phyloP scores from a whole-genome alignment of 108 stramenopile genomes.

The Cyclotella cryptica region DNA sequence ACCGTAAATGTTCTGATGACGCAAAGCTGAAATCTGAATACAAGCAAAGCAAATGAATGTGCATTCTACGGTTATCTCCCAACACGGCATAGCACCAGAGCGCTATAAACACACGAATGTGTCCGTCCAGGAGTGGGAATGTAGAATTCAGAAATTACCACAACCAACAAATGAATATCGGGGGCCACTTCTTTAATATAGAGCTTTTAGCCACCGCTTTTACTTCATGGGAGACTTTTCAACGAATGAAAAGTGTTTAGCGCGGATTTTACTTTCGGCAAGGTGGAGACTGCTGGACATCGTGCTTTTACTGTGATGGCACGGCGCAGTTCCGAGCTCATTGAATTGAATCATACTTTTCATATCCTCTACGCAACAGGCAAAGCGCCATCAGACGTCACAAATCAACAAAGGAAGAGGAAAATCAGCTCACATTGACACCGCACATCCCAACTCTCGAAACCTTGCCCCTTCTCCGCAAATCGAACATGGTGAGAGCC shows the following conservation, averaged over 20 bases:
- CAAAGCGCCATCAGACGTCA: no score
- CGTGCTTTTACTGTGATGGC: conserved; percentile 31
- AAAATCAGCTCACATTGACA: conserved; percentile 83
- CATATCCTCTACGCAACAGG: neutral
- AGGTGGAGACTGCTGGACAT: conserved; percentile 22
- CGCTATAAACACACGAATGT: neutral
- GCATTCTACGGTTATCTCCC: conserved; percentile 17
- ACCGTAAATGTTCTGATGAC: no score
- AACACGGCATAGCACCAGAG: conserved; percentile 17
- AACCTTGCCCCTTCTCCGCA: conserved; percentile 89
- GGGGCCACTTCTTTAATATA: conserved; percentile 8
- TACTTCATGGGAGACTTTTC: neutral
- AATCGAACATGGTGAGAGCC: conserved; percentile 96
- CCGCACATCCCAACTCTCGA: conserved; percentile 94
- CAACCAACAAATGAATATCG: neutral
- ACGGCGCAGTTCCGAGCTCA: conserved; percentile 36
- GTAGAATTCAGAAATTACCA: conserved; percentile 10
- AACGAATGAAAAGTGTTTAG: neutral
- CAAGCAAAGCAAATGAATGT: neutral
- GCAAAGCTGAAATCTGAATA: neutral
- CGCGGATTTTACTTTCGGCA: conserved; percentile 9
- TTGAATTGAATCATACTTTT: neutral
- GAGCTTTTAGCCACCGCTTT: conserved; percentile 18
- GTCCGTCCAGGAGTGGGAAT: conserved; percentile 13
- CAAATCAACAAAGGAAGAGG: neutral